Conservation (phyloP, 2,329 filamentous ascomycete genomes). For the Pezicula neosporulosa region DNA sequence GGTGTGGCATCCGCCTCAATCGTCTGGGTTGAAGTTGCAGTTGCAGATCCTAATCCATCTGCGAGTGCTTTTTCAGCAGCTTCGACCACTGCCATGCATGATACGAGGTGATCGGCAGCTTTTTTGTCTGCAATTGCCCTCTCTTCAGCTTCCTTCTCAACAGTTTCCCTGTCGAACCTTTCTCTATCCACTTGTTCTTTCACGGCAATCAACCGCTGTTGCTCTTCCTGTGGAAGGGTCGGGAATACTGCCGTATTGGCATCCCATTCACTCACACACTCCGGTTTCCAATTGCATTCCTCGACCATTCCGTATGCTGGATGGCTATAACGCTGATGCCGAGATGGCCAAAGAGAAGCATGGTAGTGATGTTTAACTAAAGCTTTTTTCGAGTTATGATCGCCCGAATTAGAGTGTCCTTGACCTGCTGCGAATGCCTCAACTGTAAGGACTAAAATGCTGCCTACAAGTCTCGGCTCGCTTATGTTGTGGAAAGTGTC, state of each 20-base stretch:
- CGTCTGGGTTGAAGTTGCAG: too few species aligned
- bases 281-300: constrained; percentile 62
- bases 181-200: neutral
- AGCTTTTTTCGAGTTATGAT: constrained; percentile 59
- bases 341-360: constrained; percentile 65
- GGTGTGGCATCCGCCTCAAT: too few species aligned
- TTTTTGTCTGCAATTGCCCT: constrained; percentile 4
- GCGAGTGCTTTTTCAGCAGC: too few species aligned
- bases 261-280: constrained; percentile 63
- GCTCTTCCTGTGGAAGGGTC: constrained; percentile 52
- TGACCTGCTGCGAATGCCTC: constrained; percentile 70
- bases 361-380: constrained; percentile 72
- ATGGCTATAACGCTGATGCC: constrained; percentile 61
- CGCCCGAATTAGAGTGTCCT: constrained; percentile 67
- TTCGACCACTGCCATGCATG: too few species aligned
- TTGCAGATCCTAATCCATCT: too few species aligned
- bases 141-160: constrained; percentile 3
- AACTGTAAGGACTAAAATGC: constrained; percentile 62
- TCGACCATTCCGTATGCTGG: constrained; percentile 66
- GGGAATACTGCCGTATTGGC: constrained; percentile 57
- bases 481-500: constrained; percentile 59
- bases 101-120: neutral
- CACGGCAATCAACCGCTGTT: constrained; percentile 35
- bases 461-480: constrained; percentile 60
- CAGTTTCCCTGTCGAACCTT: constrained; percentile 8